phyloP scores from a whole-genome alignment of 768 basidiomycete genomes.

The Strobilomyces echinocephalus region DNA sequence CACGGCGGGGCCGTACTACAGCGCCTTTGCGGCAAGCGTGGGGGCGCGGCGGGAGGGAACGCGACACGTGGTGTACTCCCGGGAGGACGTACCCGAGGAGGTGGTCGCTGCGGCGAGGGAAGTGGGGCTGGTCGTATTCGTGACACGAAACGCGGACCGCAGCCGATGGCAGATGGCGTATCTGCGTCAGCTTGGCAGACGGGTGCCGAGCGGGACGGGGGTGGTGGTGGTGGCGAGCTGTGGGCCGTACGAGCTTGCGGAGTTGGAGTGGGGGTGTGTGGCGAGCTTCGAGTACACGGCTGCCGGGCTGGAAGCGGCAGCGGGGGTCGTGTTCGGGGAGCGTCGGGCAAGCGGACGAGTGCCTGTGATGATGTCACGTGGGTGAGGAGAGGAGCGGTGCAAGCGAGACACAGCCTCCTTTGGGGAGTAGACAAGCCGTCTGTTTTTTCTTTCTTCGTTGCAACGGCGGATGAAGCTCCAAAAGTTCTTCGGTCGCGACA shows the following conservation, averaged over 20 bases:
- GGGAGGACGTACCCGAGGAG: conserved; percentile 1
- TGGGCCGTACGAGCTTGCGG: conserved; percentile 59
- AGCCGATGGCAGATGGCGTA: conserved; percentile 49
- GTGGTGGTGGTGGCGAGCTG: conserved; percentile 56
- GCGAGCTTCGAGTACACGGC: conserved; percentile 58
- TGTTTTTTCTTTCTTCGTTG: not conserved
- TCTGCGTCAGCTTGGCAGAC: conserved; percentile 29
- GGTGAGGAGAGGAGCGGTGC: conserved; percentile 12
- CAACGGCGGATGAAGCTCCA: conserved; percentile 42
- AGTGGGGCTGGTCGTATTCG: conserved; percentile 38
- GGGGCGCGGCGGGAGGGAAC: conserved; percentile 26
- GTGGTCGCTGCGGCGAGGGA: conserved; percentile 3
- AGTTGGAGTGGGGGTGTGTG: conserved; percentile 35
- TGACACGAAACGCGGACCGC: conserved; percentile 52
- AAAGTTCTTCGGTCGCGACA: conserved; percentile 54
- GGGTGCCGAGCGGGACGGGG: conserved; percentile 19
- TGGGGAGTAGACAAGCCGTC: not conserved
- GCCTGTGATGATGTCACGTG: conserved; percentile 21
- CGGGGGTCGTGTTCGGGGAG: conserved; percentile 41
- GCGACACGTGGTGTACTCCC: conserved; percentile 46
- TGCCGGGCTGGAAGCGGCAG: conserved; percentile 44
- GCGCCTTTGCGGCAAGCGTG: conserved; percentile 43
- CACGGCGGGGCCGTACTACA: conserved; percentile 54
- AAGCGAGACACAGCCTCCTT: conserved; percentile 22
- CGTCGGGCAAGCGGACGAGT: conserved; percentile 3